These are phyloP conservation scores for Colletotrichum sublineola DNA, from an alignment of 2,329 filamentous ascomycete species.

Conservation along the genomic window DNA sequence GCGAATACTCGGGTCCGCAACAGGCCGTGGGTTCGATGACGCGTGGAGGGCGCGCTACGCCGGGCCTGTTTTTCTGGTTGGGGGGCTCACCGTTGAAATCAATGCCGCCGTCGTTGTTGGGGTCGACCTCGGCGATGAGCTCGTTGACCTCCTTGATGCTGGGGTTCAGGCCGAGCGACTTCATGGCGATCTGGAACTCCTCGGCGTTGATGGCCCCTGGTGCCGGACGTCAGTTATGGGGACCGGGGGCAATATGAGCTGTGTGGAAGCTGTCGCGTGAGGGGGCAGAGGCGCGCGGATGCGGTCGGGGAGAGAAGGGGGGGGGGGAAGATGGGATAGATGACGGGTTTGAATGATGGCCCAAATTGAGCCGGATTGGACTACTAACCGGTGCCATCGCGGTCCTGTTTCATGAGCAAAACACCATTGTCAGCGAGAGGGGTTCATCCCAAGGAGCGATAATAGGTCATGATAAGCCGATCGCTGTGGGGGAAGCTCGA, in stretches of 20 bases:
- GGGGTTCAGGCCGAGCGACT: slow-evolving; percentile 43
- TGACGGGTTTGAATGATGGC: neutral
- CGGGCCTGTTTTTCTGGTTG: neutral
- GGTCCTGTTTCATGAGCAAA: slow-evolving; percentile 35
- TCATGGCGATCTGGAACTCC: slow-evolving; percentile 44
- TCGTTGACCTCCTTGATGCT: slow-evolving; percentile 43
- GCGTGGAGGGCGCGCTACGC: neutral
- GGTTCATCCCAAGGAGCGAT: slow-evolving; percentile 34
- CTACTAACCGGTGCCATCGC: slow-evolving; percentile 43
- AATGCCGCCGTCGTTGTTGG: slow-evolving; percentile 43
- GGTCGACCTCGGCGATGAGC: slow-evolving; percentile 43
- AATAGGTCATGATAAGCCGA: neutral
- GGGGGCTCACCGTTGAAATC: slow-evolving; percentile 37
- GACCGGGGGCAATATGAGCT: neutral
- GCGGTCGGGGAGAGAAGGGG: neutral
- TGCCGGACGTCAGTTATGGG: slow-evolving; percentile 21
- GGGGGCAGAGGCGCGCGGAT: neutral
- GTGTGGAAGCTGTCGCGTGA: neutral
- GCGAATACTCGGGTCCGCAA: neutral
- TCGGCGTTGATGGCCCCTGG: slow-evolving; percentile 42
- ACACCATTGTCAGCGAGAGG: slow-evolving; percentile 33
- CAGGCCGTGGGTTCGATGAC: neutral
- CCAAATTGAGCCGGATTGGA: neutral
- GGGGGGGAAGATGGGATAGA: neutral
- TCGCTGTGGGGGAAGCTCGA: neutral